These are phyloP conservation scores for Torrubiella hemipterigena DNA, from an alignment of 2,329 filamentous ascomycete genomes.

Conservation along the genomic window DNA sequence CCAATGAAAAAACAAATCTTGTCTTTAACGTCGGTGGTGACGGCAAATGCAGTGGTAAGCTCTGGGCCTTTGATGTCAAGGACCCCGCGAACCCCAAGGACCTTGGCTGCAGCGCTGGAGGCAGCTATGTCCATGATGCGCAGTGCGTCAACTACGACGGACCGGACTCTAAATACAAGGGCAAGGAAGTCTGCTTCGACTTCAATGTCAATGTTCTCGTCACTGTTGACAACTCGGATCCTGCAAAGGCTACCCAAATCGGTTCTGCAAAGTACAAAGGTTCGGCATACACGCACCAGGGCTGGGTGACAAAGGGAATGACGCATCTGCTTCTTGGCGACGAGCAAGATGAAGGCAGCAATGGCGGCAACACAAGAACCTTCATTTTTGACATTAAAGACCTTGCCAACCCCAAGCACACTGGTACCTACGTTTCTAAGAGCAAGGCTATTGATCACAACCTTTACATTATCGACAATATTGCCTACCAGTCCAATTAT, in stretches of 20 bases:
- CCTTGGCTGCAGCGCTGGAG: not conserved
- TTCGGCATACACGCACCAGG: slow-evolving; percentile 43
- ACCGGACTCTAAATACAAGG: not conserved
- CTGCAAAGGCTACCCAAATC: slow-evolving; percentile 30
- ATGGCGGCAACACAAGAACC: slow-evolving; percentile 30
- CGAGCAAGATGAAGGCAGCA: slow-evolving; percentile 37
- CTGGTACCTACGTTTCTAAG: slow-evolving; percentile 26
- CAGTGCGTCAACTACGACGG: not conserved
- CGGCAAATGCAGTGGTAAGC: slow-evolving; percentile 27
- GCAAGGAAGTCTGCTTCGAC: slow-evolving; percentile 9
- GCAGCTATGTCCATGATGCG: not conserved
- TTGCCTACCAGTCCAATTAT: slow-evolving; percentile 34
- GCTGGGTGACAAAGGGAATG: slow-evolving; percentile 31
- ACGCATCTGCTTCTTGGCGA: slow-evolving; percentile 36
- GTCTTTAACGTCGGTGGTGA: slow-evolving; percentile 22
- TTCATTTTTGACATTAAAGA: slow-evolving; percentile 35
- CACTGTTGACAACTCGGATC: slow-evolving; percentile 35
- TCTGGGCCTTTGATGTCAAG: slow-evolving; percentile 35
- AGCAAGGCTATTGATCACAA: slow-evolving; percentile 31
- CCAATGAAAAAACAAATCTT: slow-evolving; percentile 26
- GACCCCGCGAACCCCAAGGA: not conserved
- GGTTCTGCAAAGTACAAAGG: slow-evolving; percentile 42
- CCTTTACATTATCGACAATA: slow-evolving; percentile 28
- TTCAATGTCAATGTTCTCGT: slow-evolving; percentile 15
- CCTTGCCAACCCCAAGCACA: slow-evolving; percentile 24